Evolutionary conservation across 208 protist genomes (phyloP), one percentile per base, ranked within the genome.

Genomic region (Zelonia costaricensis): DNA sequence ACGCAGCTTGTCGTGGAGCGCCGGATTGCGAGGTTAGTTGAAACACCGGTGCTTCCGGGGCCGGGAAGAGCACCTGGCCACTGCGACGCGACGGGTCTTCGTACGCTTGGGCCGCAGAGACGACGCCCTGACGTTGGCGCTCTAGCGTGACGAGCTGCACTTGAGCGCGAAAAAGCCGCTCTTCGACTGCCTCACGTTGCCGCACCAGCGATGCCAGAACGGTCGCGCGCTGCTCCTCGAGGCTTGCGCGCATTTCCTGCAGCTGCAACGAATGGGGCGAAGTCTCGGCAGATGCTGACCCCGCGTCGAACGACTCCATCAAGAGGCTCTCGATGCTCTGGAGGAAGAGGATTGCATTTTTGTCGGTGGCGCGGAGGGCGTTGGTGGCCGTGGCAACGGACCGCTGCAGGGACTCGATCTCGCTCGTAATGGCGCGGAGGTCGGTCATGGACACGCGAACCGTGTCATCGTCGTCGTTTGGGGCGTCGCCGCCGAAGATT

Each of bases 81-180:
- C n/a, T 13, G 6, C 47, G 54, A 43, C 33, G 22, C 35, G 23
- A 40, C 20, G 25, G 39, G 16, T 46, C 20, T n/a, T 27, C 52
- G 28, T 66, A 18, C 13, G 45, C 13, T n/a, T 35, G 15, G 15
- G 57, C 64, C 16, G 40, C 52, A 8, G 44, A 44, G 18, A 42
- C 15, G 1, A 68, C 22, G 25, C 8, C 36, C 5, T 56, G 30
- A 8, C 51, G 42, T 18, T 60, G 62, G 20, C 25, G 46, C 22
- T 62, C 54, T 1, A 66, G 52, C 8, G 30, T 38, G 1, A 28
- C 28, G 0, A 76, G 44, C 28, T 60, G 63, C 33, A 67, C 28
- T 6, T 55, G 43, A 22, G 63, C 44, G 2, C 52, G 60, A 9
- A 67, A 57, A 3, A 68, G 47, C 8, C 69, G 60, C 2, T 8